A percentile compares a stretch with the other conserved stretches of the same genome.
Evolutionary conservation across 352 stramenopile genomes (phyloP).

Genomic region (Globisporangium abappressorium): DNA sequence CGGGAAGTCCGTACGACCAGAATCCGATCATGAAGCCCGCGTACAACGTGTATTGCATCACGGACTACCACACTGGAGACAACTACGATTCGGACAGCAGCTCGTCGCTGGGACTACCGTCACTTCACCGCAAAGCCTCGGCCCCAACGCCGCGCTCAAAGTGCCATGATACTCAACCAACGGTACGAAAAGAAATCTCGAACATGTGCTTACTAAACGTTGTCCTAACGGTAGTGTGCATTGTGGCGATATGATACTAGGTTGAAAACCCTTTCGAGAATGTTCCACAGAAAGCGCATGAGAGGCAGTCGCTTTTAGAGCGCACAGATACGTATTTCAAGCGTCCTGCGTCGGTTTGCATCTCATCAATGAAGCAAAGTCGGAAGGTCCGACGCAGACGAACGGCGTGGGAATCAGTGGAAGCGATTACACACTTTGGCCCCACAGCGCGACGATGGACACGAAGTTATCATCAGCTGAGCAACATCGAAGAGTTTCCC

Average conservation of each 20-base stretch:
- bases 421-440: slow-evolving; percentile 57
- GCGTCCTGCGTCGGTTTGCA: slow-evolving; percentile 56
- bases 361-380: slow-evolving; percentile 41
- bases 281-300: slow-evolving; percentile 19
- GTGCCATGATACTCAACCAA: background rate
- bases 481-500: slow-evolving; percentile 52
- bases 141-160: slow-evolving; percentile 52
- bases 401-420: slow-evolving; percentile 58
- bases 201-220: background rate
- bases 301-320: slow-evolving; percentile 55
- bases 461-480: slow-evolving; percentile 57
- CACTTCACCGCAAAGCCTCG: slow-evolving; percentile 54
- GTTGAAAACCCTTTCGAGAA: background rate
- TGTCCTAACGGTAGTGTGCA: background rate
- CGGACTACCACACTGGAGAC: slow-evolving; percentile 16
- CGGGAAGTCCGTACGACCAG: background rate
- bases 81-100: slow-evolving; percentile 48
- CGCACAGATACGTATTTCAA: slow-evolving; percentile 47
- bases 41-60: slow-evolving; percentile 38
- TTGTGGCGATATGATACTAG: background rate
- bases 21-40: slow-evolving; percentile 17
- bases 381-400: slow-evolving; percentile 34
- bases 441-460: slow-evolving; percentile 62
- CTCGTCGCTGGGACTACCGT: slow-evolving; percentile 33
- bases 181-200: background rate